phyloP scores from a whole-genome alignment of 106 monocot genomes.

The Amphibolis antarctica region DNA sequence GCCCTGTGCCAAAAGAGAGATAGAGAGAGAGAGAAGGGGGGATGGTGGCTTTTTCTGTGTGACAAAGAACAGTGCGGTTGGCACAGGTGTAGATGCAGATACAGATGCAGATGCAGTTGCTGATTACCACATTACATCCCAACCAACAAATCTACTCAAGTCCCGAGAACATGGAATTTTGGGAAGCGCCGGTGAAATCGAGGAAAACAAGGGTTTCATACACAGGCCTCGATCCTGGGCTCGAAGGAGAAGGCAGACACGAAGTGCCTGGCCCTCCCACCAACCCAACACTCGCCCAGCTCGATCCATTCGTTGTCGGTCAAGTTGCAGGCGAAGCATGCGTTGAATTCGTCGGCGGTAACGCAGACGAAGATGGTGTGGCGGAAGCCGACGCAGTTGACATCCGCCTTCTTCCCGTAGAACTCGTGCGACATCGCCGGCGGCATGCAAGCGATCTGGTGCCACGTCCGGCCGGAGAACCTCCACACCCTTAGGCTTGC shows the following conservation, averaged over 20 bases:
- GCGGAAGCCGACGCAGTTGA: slow-evolving; percentile 65
- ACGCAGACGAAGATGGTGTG: slow-evolving; percentile 51
- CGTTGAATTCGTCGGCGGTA: slow-evolving; percentile 37
- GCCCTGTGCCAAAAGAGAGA: too few relatives aligned
- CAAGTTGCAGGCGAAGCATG: slow-evolving; percentile 39
- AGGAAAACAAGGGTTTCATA: slow-evolving; percentile 14
- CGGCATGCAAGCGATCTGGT: slow-evolving; percentile 61
- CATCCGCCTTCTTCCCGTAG: slow-evolving; percentile 51
- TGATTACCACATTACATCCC: too few relatives aligned
- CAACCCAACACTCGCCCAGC: slow-evolving; percentile 45
- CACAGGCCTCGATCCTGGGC: slow-evolving; percentile 61
- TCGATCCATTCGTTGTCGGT: slow-evolving; percentile 39
- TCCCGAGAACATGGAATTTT: too few relatives aligned
- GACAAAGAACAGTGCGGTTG: too few relatives aligned
- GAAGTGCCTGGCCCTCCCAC: slow-evolving; percentile 45
- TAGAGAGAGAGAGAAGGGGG: too few relatives aligned
- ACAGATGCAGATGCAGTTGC: too few relatives aligned
- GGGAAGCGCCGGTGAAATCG: too few relatives aligned
- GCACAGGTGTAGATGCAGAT: too few relatives aligned
- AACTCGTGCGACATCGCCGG: slow-evolving; percentile 72
- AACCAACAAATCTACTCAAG: too few relatives aligned
- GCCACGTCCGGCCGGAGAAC: slow-evolving; percentile 39
- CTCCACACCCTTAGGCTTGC: slow-evolving; percentile 67
- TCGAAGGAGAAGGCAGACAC: slow-evolving; percentile 75
- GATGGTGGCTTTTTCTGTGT: too few relatives aligned